These are phyloP conservation scores for Fusarium hostae DNA, from an alignment of 2,329 filamentous ascomycete genomes.

Conservation along the genomic window DNA sequence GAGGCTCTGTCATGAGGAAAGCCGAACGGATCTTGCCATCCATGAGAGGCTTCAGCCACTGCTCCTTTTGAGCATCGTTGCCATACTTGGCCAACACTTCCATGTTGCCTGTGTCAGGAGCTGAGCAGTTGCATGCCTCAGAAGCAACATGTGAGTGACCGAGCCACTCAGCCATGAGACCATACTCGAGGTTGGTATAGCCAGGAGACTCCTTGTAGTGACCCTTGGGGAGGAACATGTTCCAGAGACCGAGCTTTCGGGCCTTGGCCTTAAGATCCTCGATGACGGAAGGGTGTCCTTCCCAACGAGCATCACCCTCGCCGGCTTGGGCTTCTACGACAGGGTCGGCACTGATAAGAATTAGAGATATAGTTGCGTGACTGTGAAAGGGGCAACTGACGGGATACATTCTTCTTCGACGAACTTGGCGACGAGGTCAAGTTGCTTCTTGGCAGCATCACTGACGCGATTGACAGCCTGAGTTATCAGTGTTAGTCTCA, in stretches of 20 bases:
- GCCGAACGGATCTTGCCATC: conserved; percentile 88
- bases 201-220: conserved; percentile 97
- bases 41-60: conserved; percentile 85
- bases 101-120: conserved; percentile 95
- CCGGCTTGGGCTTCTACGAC: conserved; percentile 85
- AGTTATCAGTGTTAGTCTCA: conserved; percentile 8
- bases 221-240: conserved; percentile 95
- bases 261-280: conserved; percentile 92
- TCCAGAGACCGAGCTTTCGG: conserved; percentile 88
- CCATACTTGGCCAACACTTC: conserved; percentile 94
- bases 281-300: conserved; percentile 80
- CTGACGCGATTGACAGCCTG: conserved; percentile 73
- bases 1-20: conserved; percentile 94
- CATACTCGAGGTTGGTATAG: conserved; percentile 96
- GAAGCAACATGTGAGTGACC: conserved; percentile 86
- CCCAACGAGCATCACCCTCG: conserved; percentile 80
- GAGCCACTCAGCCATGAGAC: conserved; percentile 95
- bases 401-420: conserved; percentile 95
- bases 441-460: conserved; percentile 82
- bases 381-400: conserved; percentile 55
- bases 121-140: conserved; percentile 89
- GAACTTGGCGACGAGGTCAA: conserved; percentile 93
- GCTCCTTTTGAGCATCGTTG: conserved; percentile 82
- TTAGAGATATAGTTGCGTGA: conserved; percentile 8
- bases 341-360: conserved; percentile 72